Evolutionary conservation across 139 green algal genomes (phyloP), one percentile per base, ranked within the genome.

Genomic region (Chlorella sp.): DNA sequence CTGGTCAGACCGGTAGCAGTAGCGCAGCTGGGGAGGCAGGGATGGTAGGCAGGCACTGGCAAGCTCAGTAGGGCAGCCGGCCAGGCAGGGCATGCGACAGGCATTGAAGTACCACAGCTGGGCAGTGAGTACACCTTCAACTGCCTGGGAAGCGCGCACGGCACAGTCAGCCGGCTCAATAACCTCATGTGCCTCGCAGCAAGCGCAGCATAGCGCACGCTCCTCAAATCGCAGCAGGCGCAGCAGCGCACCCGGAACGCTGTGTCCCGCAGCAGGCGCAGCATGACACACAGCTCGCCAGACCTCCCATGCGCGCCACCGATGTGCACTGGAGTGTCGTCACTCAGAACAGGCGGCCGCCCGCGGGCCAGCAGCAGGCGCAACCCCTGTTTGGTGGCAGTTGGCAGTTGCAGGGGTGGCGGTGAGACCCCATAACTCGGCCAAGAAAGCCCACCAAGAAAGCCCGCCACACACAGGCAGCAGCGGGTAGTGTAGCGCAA

Each of bases 351-450:
- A 0, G 60, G 30, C 47, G 76, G 76, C 36, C 76, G 76, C 60
- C 76, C 76, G 26, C 76, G 76, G 2, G 76, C 76, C 26, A 82
- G 76, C 76, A 82, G 60, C 60, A 82, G 60, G 21, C n/a, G 76
- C 38, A 82, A 38, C 25, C 36, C 76, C 76, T 82, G 76, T 32
- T n/a, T 28, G 69, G 2, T 3, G 69, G 38, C 3, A 51, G 51
- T 55, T 11, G 12, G 15, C 12, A 60, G 13, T 60, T 60, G 51
- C 56, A 82, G 21, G 34, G 71, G 56, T n/a, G n/a, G n/a, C n/a
- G n/a, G n/a, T n/a, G n/a, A n/a, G n/a, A n/a, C n/a, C n/a, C n/a
- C n/a, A n/a, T n/a, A n/a, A n/a, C n/a, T n/a, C n/a, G n/a, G n/a
- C n/a, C n/a, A n/a, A n/a, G n/a, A n/a, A n/a, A n/a, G n/a, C n/a